Evolutionary conservation across 306 rosid species (phyloP).

Genomic region (Dalbergia cultrata): DNA sequence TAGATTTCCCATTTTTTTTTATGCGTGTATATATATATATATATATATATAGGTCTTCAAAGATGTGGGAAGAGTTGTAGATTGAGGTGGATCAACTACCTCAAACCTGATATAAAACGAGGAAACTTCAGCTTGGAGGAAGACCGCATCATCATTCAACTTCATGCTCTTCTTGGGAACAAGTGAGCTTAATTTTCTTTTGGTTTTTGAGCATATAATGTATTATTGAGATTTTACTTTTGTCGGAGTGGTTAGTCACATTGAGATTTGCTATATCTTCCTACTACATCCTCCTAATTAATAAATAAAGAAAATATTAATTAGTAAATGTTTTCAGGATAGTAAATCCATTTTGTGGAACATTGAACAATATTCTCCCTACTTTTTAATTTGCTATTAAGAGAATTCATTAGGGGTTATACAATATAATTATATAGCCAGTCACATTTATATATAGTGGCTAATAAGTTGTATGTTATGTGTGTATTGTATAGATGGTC

Average conservation of each 20-base stretch:
- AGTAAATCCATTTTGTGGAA: too few species aligned
- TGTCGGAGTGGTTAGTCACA: too few species aligned
- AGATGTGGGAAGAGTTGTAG: constrained; percentile 58
- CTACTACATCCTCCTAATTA: too few species aligned
- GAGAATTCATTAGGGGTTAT: too few species aligned
- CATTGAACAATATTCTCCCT: too few species aligned
- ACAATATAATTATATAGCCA: too few species aligned
- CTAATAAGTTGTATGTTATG: background rate
- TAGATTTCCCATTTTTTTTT: background rate
- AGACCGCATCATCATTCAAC: constrained; percentile 45
- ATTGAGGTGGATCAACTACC: constrained; percentile 36
- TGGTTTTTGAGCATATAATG: background rate
- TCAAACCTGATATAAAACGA: constrained; percentile 45
- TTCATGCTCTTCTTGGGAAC: constrained; percentile 55
- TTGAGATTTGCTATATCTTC: too few species aligned
- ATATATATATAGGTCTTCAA: constrained; percentile 41
- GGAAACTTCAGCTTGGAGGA: constrained; percentile 46
- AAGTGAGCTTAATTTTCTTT: constrained; percentile 20
- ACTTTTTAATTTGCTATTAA: too few species aligned
- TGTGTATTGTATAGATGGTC: constrained; percentile 50
- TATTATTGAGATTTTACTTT: too few species aligned
- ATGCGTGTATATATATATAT: background rate
- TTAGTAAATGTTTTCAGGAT: too few species aligned
- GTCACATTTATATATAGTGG: too few species aligned
- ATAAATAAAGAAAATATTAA: too few species aligned